A percentile compares a stretch with the other conserved stretches of the same genome.
phyloP scores from a whole-genome alignment of 805 yeast genomes.

The Myxozyma nipponensis region DNA sequence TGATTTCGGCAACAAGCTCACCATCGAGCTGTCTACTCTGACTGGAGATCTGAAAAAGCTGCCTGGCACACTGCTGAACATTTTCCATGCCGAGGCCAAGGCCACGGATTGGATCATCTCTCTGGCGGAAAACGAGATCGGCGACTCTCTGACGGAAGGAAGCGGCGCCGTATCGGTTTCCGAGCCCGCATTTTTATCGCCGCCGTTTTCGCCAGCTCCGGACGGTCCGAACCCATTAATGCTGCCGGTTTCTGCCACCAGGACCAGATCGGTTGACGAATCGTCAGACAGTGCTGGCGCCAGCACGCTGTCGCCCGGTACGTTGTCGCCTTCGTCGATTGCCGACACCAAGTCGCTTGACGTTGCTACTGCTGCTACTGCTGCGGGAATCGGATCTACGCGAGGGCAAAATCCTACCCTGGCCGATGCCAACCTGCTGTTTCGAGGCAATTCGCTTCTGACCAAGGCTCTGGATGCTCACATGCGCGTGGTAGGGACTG shows the following conservation, averaged over 20 bases:
- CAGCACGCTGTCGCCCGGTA: slow-evolving; percentile 19
- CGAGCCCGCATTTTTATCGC: background rate
- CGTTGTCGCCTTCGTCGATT: slow-evolving; percentile 7
- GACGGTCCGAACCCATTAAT: background rate
- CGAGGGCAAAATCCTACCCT: too few species aligned
- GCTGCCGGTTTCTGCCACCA: background rate
- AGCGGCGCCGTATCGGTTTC: slow-evolving; percentile 1
- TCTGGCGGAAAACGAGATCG: slow-evolving; percentile 63
- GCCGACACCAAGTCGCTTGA: slow-evolving; percentile 2
- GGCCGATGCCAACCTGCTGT: slow-evolving; percentile 52
- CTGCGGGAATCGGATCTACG: too few species aligned
- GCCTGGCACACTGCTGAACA: slow-evolving; percentile 53
- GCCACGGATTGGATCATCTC: slow-evolving; percentile 72
- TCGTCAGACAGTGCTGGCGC: slow-evolving; percentile 3
- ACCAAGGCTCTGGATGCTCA: slow-evolving; percentile 78
- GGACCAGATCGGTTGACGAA: background rate
- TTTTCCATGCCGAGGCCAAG: slow-evolving; percentile 64
- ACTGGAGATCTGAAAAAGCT: slow-evolving; percentile 33
- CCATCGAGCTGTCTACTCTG: slow-evolving; percentile 43
- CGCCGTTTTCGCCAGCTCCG: background rate
- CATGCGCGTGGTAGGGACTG: slow-evolving; percentile 72
- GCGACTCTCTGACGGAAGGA: slow-evolving; percentile 12
- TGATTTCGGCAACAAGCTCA: slow-evolving; percentile 33
- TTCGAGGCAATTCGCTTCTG: slow-evolving; percentile 80
- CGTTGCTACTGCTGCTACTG: slow-evolving; percentile 9